These are phyloP conservation scores for Fusarium caatingaense DNA, from an alignment of 2,329 filamentous ascomycete species.

Conservation along the genomic window DNA sequence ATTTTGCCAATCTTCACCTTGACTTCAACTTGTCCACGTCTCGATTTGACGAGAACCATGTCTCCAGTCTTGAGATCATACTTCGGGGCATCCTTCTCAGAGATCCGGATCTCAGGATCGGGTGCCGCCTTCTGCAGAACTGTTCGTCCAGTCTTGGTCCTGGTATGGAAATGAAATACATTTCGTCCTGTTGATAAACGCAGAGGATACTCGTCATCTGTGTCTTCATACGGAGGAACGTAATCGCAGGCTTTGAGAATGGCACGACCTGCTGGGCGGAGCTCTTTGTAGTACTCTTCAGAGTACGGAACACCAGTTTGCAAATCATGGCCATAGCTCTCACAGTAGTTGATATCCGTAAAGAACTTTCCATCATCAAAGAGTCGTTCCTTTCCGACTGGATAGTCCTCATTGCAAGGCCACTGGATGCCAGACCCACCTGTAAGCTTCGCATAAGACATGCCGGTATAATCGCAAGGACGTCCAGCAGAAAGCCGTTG, in stretches of 20 bases:
- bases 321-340: neutral
- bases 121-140: neutral
- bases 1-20: neutral
- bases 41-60: neutral
- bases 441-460: neutral
- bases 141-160: neutral
- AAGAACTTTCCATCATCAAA: neutral
- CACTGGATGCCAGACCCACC: neutral
- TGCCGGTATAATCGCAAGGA: neutral
- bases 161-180: neutral
- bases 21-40: neutral
- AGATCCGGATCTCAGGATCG: neutral
- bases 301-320: neutral
- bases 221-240: neutral
- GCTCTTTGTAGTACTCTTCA: neutral
- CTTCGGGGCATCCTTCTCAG: neutral
- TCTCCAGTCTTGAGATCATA: neutral
- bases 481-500: neutral
- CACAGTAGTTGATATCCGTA: neutral
- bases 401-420: neutral
- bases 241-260: neutral
- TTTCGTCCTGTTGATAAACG: neutral
- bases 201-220: neutral
- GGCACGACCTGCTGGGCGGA: neutral
- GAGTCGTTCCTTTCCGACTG: neutral